Evolutionary conservation across 768 basidiomycete genomes (phyloP), one percentile per base, ranked within the genome.

Genomic region (Sutorius australiensis): DNA sequence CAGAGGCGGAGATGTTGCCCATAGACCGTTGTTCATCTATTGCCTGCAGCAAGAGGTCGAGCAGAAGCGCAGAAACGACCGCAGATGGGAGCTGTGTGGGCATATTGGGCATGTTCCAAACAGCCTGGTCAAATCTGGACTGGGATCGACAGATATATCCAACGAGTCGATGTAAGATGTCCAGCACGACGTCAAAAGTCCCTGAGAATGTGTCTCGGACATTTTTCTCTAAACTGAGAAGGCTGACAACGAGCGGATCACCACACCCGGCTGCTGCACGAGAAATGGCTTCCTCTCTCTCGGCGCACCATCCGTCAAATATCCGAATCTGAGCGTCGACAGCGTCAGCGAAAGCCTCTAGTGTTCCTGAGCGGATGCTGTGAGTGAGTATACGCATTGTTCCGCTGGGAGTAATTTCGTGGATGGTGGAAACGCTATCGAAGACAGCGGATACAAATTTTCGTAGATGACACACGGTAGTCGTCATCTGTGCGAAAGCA

Each of bases 331-430:
- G 81, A 19, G 71, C 58, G 54, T 83, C 81, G 42, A 92, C 70
- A 0, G 88, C 89, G 50, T 91, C 88, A 1, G 86, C 81, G 63
- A 91, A 91, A 0, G 91, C 91, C 65, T 92, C 88, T n/a, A 89
- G 69, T 0, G 87, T 90, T 31, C 77, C 79, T 10, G 83, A 81
- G 10, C 59, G 42, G 51, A 55, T 55, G 45, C 41, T 60, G 31
- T 64, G 62, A 31, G 61, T 57, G 30, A 71, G 55, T 42, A 72
- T 46, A 36, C 47, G 60, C 42, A 33, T 50, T 9, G 61, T 56
- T 24, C 55, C 65, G 4, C 59, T 67, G 28, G 68, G 54, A 9
- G 60, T 55, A 7, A 53, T 64, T 64, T 57, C 52, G 14, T 56
- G 53, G 34, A 45, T 31, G 1, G 49, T 19, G 24, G 54, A 59